A percentile compares a stretch with the other conserved stretches of the same genome.
These are phyloP conservation scores for Cryptococcus sp. DNA, from an alignment of 1,284 basidiomycete genomes.

Conservation along the genomic window DNA sequence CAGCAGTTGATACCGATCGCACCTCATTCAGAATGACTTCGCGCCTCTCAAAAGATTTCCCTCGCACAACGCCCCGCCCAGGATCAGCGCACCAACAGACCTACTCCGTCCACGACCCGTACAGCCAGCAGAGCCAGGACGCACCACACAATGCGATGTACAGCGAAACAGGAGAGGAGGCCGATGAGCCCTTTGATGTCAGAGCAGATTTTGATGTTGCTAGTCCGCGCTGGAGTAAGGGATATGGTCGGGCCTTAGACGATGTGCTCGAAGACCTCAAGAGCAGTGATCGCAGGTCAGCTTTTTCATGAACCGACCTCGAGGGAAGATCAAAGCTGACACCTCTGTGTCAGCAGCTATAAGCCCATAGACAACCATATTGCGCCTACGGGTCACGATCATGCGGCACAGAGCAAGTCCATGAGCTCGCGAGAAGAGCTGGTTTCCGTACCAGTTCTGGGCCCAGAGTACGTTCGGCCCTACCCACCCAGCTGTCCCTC, in stretches of 20 bases:
- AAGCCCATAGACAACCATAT: slow-evolving; percentile 34
- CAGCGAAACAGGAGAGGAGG: slow-evolving; percentile 40
- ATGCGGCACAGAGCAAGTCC: slow-evolving; percentile 50
- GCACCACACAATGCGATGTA: slow-evolving; percentile 15
- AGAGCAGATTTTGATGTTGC: slow-evolving; percentile 88
- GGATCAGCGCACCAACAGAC: background rate
- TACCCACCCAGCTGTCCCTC: background rate
- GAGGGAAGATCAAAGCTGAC: background rate
- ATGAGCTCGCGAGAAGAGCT: slow-evolving; percentile 66
- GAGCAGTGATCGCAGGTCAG: slow-evolving; percentile 25
- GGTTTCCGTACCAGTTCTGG: slow-evolving; percentile 82
- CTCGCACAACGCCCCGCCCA: background rate
- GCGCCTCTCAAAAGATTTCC: slow-evolving; percentile 5
- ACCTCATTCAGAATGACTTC: background rate
- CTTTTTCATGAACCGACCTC: background rate
- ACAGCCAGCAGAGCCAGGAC: background rate
- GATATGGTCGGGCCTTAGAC: slow-evolving; percentile 53
- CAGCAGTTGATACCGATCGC: too few relatives aligned
- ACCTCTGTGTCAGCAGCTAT: slow-evolving; percentile 21
- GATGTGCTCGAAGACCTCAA: background rate
- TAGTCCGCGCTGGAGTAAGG: slow-evolving; percentile 70
- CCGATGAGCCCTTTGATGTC: slow-evolving; percentile 71
- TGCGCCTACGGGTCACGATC: slow-evolving; percentile 19
- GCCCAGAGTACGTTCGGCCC: slow-evolving; percentile 61
- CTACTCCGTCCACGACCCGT: background rate